Evolutionary conservation across 1,284 basidiomycete genomes (phyloP).

Genomic region (Puccinia coronata): DNA sequence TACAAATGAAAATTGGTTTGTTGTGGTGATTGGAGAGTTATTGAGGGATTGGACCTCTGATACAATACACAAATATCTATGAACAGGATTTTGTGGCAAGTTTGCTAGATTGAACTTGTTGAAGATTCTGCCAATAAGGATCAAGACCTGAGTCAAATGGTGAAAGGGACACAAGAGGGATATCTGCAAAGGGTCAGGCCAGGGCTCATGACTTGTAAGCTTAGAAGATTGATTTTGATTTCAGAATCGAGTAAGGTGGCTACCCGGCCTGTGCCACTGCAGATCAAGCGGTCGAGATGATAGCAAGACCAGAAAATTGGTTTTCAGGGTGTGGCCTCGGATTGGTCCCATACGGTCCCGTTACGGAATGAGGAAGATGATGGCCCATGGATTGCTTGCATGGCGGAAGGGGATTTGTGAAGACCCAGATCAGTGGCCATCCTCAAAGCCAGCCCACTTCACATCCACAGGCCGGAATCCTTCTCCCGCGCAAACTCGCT

Average conservation of each 20-base stretch:
- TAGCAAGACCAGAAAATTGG: conserved; percentile 48
- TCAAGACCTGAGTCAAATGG: conserved; percentile 45
- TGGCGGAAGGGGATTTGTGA: conserved; percentile 41
- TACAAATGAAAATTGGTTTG: no score
- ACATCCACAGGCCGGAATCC: conserved; percentile 50
- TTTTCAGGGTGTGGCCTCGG: conserved; percentile 19
- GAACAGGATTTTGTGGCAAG: no score
- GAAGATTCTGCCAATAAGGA: conserved; percentile 48
- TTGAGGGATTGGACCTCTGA: no score
- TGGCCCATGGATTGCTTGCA: background rate
- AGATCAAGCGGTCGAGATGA: conserved; percentile 50
- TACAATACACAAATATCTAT: no score
- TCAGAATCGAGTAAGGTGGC: conserved; percentile 49
- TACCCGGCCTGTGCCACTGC: conserved; percentile 45
- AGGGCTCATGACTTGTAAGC: background rate
- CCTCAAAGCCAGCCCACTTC: conserved; percentile 49
- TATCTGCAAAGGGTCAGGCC: background rate
- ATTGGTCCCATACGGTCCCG: conserved; percentile 16
- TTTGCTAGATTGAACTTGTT: conserved; percentile 50
- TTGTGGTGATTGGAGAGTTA: no score
- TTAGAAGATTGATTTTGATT: conserved; percentile 41
- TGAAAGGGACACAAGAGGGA: conserved; percentile 48
- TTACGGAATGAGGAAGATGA: background rate
- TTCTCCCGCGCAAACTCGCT: conserved; percentile 48
- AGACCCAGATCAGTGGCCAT: conserved; percentile 48